Evolutionary conservation across 2,329 filamentous ascomycete species (phyloP), one percentile per base, ranked within the genome.

Genomic region (Graphilbum sp.): DNA sequence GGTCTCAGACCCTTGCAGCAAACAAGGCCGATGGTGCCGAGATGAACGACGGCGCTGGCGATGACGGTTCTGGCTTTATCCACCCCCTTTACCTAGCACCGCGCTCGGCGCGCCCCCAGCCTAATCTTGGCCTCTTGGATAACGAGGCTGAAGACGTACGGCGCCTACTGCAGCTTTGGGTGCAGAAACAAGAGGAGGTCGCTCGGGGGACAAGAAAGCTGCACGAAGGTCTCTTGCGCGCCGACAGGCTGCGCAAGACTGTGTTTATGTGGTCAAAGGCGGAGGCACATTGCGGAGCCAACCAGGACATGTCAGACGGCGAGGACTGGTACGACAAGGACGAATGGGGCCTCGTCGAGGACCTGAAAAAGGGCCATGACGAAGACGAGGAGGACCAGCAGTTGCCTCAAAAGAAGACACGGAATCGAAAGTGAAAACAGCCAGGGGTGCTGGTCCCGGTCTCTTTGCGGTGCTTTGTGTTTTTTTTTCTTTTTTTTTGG

Each of bases 281-380:
- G 2, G 83, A 88, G 58, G 81, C 69, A 18, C 83, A 88, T 50
- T 66, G 63, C 37, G 72, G 75, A 2, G 52, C 62, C 16, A 73
- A 75, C 52, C 56, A 75, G 36, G 81, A 87, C 54, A 76, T 90
- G 76, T 86, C 79, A 36, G 84, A 92, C 52, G 82, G 82, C 11
- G 84, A 92, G 61, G 84, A 92, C 53, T 92, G 82, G 80, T 87
- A 86, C 52, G 84, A 92, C 55, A 72, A 72, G 50, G 78, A 84
- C 38, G 79, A 84, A 58, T 88, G 82, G 81, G 72, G 71, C 0
- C 55, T 90, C 35, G 68, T 72, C 9, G 78, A 81, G 43, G 77
- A 82, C 46, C 59, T 88, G 8, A 79, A 83, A 54, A 90, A 90
- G 59, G 83, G 83, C 0, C 77, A 82, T 49, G 80, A 86, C 44